A percentile compares a stretch with the other conserved stretches of the same genome.
phyloP scores from a whole-genome alignment of 169 alveolate species.

The Besnoitia besnoiti region DNA sequence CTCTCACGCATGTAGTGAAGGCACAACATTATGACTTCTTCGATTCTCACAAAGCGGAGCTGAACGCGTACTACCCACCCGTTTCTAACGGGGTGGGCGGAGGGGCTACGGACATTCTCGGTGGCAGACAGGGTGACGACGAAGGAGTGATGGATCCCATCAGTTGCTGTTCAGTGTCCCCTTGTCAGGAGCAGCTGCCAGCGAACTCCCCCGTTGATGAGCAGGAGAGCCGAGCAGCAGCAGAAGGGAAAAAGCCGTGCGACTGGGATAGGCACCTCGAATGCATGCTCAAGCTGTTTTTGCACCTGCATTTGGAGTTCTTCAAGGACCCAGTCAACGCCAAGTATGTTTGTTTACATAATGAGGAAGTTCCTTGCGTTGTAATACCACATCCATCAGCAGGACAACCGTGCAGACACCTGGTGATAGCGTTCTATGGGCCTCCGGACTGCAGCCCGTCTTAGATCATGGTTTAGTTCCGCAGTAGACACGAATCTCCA shows the following conservation, averaged over 20 bases:
- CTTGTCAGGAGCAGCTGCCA: conserved; percentile 22
- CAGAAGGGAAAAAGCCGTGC: conserved; percentile 45
- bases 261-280: conserved; percentile 89
- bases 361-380: too few species aligned
- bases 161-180: not conserved
- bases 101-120: not conserved
- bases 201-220: conserved; percentile 45
- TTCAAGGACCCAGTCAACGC: conserved; percentile 85
- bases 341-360: conserved; percentile 47
- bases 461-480: too few species aligned
- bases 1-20: conserved; percentile 87
- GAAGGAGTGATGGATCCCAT: not conserved
- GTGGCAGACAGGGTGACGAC: not conserved
- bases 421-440: too few species aligned
- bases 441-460: too few species aligned
- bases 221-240: conserved; percentile 4
- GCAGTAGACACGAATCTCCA: too few species aligned
- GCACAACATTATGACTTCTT: conserved; percentile 92
- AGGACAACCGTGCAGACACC: too few species aligned
- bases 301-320: conserved; percentile 85
- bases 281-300: conserved; percentile 84
- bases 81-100: not conserved
- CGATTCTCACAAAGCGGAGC: conserved; percentile 74
- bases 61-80: conserved; percentile 73
- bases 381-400: too few species aligned